Conservation (phyloP, 805 yeast genomes). For the Monosporozyma servazzii region DNA sequence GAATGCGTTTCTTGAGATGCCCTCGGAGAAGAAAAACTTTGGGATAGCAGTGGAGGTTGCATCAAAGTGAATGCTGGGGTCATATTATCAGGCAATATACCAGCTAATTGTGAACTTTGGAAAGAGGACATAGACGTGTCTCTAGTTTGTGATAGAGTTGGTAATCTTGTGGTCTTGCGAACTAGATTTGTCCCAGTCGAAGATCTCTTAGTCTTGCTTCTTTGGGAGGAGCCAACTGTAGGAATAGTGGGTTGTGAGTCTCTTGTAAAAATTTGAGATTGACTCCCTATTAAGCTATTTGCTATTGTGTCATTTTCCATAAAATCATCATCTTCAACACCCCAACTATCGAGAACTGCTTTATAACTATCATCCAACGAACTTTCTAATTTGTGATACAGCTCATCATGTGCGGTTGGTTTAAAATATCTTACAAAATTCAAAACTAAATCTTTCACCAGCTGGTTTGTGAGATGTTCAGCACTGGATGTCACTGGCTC, state of each 20-base stretch:
- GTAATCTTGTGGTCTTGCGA: neutral
- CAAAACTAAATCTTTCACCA: conserved; percentile 15
- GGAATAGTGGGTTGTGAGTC: conserved; percentile 25
- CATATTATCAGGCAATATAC: conserved; percentile 22
- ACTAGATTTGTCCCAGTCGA: neutral
- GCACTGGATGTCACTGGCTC: conserved; percentile 13
- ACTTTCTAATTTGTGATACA: conserved; percentile 3
- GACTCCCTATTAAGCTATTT: neutral
- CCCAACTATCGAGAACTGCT: conserved; percentile 22
- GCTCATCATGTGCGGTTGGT: conserved; percentile 3
- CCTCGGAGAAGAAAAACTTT: conserved; percentile 10
- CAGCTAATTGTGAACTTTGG: conserved; percentile 4
- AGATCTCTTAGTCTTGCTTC: neutral
- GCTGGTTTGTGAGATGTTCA: conserved; percentile 12
- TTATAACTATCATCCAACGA: conserved; percentile 10
- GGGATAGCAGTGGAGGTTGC: conserved; percentile 10
- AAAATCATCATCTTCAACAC: conserved; percentile 19
- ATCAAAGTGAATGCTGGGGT: conserved; percentile 28
- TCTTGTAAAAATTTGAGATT: conserved; percentile 11
- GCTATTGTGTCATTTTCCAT: conserved; percentile 7
- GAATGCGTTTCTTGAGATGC: conserved; percentile 14
- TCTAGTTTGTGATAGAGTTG: neutral
- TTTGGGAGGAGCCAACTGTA: conserved; percentile 24
- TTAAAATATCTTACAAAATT: conserved; percentile 11
- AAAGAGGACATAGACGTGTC: neutral